Base-by-base conservation (phyloP, 2,329 filamentous ascomycete species). In the Epichloe baconii region DNA sequence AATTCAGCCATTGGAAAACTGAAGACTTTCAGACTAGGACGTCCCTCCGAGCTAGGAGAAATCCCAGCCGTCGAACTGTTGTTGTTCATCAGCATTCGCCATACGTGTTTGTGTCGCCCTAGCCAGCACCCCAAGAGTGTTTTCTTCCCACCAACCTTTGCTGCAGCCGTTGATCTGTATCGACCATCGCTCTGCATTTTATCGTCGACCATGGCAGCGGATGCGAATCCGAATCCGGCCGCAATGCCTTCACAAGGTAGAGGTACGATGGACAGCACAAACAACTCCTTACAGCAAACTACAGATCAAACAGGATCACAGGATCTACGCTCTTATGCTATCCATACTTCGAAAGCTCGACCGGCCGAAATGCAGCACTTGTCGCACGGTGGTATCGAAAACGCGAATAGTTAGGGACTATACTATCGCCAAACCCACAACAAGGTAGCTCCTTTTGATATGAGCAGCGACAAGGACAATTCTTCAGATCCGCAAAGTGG, bases 201-300 rank as follows among this genome's bases (percentile, higher is more conserved):
- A 44, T 37, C 31, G 34, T 47, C 48, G 7, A n/a, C 3, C n/a
- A 8, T 21, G 11, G 42, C 47, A 4, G 49, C 41, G 10, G 49
- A 54, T 41, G 56, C 55, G 11, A 59, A 64, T 43, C 56, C 55
- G 11, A 59, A 64, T 43, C 56, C 56, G 17, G 52, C 62, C 38
- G 53, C 62, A 21, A 64, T 66, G 50, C 49, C 59, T 7, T 52
- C 54, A 11, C 46, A 53, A 11, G 57, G 52, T 10, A 50, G 52
- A 6, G 51, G 55, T 4, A 53, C 52, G 23, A n/a, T 58, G 17
- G 42, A 59, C 11, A 55, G 59, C 34, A 60, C 55, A 49, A 54
- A 61, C 31, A 40, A 49, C 3, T 56, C 60, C 10, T 50, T 47
- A 5, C 53, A 59, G 10, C 59, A 60, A 3, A 31, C 56, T 56